These are phyloP conservation scores for Cyberlindnera xylosilytica DNA, from an alignment of 805 yeast species.

Conservation along the genomic window DNA sequence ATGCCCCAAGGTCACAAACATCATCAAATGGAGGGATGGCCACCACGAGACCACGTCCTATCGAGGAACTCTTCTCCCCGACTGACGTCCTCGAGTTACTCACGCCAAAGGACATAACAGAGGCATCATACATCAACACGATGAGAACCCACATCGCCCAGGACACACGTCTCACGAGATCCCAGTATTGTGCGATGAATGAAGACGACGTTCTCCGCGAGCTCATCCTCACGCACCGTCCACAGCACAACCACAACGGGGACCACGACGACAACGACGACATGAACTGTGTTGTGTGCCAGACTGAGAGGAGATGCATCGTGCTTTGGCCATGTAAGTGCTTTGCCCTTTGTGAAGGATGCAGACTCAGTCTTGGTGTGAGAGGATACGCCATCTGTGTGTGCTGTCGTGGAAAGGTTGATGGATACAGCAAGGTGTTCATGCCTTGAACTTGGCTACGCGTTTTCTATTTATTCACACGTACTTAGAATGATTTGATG, in stretches of 20 bases:
- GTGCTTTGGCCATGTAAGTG: conserved; percentile 94
- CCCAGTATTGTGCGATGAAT: conserved; percentile 30
- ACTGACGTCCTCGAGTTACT: conserved; percentile 27
- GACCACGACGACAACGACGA: conserved; percentile 32
- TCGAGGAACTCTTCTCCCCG: conserved; percentile 22
- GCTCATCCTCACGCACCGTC: conserved; percentile 28
- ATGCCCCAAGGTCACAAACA: neutral
- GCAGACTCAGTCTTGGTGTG: conserved; percentile 69
- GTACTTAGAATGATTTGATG: no score
- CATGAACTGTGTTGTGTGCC: conserved; percentile 77
- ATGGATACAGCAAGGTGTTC: conserved; percentile 42
- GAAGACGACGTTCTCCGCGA: conserved; percentile 30
- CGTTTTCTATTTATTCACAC: no score
- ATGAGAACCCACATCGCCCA: conserved; percentile 21
- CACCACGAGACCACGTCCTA: conserved; percentile 1
- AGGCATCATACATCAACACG: conserved; percentile 14
- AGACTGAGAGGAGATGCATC: conserved; percentile 65
- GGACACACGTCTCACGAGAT: conserved; percentile 33
- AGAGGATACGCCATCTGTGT: conserved; percentile 79
- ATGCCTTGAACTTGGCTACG: conserved; percentile 25
- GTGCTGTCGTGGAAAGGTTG: conserved; percentile 75
- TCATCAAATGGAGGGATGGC: neutral
- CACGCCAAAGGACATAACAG: conserved; percentile 28
- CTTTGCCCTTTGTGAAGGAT: conserved; percentile 81
- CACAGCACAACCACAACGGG: conserved; percentile 24